A percentile compares a stretch with the other conserved stretches of the same genome.
phyloP scores from a whole-genome alignment of 2,329 filamentous ascomycete species.

The Aspergillus sp. region DNA sequence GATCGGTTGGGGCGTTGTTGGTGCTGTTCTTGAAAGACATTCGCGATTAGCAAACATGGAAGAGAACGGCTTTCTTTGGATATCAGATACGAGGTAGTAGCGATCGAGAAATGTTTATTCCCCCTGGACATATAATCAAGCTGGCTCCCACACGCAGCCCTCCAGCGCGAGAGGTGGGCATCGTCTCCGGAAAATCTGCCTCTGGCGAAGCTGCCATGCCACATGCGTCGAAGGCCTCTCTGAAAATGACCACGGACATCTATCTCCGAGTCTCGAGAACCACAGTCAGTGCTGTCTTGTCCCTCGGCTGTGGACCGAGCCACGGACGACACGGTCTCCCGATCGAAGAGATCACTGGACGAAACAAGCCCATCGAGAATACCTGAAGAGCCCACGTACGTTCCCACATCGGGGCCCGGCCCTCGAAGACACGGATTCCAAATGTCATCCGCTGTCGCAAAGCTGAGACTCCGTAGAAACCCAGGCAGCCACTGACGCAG shows the following conservation, averaged over 20 bases:
- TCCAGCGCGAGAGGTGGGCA: not conserved
- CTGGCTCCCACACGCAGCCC: not conserved
- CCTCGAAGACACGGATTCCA: too few species aligned
- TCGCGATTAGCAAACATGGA: conserved; percentile 14
- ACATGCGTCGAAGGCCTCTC: not conserved
- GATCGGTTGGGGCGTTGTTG: too few species aligned
- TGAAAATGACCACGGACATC: not conserved
- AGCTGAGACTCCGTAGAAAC: conserved; percentile 14
- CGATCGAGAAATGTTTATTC: not conserved
- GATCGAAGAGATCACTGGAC: too few species aligned
- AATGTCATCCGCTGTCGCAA: too few species aligned
- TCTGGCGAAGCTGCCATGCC: not conserved
- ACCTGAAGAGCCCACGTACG: too few species aligned
- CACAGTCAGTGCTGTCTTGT: too few species aligned
- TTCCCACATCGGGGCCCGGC: too few species aligned
- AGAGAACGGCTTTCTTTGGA: conserved; percentile 11
- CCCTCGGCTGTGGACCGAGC: too few species aligned
- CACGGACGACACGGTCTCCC: too few species aligned
- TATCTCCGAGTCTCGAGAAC: too few species aligned
- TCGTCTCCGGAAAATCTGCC: not conserved
- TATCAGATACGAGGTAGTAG: not conserved
- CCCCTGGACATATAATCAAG: not conserved
- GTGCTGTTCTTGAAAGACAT: not conserved
- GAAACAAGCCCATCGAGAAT: too few species aligned
- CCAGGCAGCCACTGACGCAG: conserved; percentile 24